These are phyloP conservation scores for Aspergillus calidoustus DNA, from an alignment of 2,329 filamentous ascomycete species.

Conservation along the genomic window DNA sequence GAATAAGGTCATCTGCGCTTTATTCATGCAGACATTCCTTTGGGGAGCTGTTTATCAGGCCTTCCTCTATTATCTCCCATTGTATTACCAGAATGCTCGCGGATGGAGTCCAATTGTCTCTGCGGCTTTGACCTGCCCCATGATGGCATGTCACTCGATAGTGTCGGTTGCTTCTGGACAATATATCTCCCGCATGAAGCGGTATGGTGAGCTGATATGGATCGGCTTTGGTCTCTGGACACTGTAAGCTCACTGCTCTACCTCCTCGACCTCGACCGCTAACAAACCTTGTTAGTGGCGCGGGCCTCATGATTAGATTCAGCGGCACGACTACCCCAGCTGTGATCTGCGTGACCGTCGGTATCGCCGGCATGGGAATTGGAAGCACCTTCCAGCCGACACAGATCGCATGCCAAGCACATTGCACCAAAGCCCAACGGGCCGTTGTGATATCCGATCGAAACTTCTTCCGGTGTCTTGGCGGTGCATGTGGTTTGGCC, in stretches of 20 bases:
- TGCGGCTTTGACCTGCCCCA: conserved; percentile 56
- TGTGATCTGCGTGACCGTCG: conserved; percentile 56
- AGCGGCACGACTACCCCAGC: conserved; percentile 50
- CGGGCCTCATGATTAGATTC: conserved; percentile 59
- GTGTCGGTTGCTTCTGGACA: conserved; percentile 54
- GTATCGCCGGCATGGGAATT: conserved; percentile 58
- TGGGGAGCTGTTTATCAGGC: conserved; percentile 65
- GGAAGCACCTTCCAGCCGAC: conserved; percentile 59
- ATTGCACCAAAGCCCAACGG: conserved; percentile 60
- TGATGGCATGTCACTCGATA: conserved; percentile 53
- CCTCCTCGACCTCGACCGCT: neutral
- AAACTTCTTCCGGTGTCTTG: conserved; percentile 66
- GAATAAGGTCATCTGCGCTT: conserved; percentile 56
- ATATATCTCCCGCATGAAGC: conserved; percentile 61
- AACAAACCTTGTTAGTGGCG: conserved; percentile 42
- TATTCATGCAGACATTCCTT: conserved; percentile 64
- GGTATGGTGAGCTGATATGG: conserved; percentile 66
- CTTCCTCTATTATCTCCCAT: conserved; percentile 64
- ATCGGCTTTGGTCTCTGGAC: conserved; percentile 53
- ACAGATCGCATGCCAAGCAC: conserved; percentile 63
- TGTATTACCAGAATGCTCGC: conserved; percentile 65
- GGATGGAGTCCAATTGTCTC: conserved; percentile 52
- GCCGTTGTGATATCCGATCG: conserved; percentile 66
- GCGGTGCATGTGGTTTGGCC: conserved; percentile 63
- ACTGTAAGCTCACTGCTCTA: conserved; percentile 35